Evolutionary conservation across 1,139 yeast species (phyloP).

Genomic region (Zygosaccharomyces pseudobailii): DNA sequence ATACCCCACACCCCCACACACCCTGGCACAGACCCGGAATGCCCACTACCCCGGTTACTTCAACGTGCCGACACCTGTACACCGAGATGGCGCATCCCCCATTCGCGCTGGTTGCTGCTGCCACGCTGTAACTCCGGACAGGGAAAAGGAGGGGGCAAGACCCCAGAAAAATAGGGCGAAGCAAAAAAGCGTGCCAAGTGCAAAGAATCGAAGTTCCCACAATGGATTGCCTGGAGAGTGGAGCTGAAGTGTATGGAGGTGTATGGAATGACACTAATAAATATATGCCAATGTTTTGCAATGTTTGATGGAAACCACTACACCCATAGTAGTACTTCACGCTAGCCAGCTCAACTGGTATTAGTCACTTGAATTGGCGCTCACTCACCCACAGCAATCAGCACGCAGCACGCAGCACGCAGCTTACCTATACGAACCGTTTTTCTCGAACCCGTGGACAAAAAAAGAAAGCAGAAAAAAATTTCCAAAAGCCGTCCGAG

Average conservation of each 20-base stretch:
- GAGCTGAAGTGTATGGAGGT: not conserved
- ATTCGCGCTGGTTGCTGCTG: not conserved
- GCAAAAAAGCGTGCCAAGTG: not conserved
- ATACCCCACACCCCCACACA: too few relatives aligned
- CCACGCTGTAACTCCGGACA: not conserved
- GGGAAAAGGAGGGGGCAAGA: not conserved
- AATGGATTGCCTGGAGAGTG: too few relatives aligned
- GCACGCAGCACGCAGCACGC: not conserved
- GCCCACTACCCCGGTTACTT: not conserved
- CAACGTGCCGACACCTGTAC: not conserved
- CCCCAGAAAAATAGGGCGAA: not conserved
- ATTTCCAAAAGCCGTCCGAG: constrained; percentile 26
- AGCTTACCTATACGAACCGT: not conserved
- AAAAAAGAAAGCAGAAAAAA: constrained; percentile 1
- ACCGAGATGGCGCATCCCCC: not conserved
- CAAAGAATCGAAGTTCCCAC: not conserved
- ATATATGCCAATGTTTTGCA: too few relatives aligned
- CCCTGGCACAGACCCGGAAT: too few relatives aligned
- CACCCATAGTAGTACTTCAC: too few relatives aligned
- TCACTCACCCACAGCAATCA: not conserved
- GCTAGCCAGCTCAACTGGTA: too few relatives aligned
- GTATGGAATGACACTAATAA: too few relatives aligned
- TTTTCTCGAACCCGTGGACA: not conserved
- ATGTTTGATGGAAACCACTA: too few relatives aligned
- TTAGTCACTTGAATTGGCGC: too few relatives aligned